Evolutionary conservation across 2,329 filamentous ascomycete species (phyloP).

Genomic region (Epichloe typhina): DNA sequence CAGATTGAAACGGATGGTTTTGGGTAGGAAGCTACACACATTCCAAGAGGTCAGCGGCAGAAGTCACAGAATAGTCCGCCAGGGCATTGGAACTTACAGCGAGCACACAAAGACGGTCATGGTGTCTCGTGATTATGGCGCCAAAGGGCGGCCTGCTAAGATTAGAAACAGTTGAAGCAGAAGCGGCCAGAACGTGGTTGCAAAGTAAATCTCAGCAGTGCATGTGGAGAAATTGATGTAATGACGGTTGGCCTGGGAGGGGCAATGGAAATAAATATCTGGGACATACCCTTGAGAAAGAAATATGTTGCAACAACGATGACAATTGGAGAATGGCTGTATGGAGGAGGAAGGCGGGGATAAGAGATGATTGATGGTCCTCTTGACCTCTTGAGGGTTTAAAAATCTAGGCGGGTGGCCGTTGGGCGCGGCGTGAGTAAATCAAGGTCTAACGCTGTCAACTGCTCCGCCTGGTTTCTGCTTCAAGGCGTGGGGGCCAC

Average conservation of each 20-base stretch:
- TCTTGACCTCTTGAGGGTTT: not conserved
- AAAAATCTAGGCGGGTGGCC: not conserved
- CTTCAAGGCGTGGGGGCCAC: not conserved
- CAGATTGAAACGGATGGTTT: conserved; percentile 78
- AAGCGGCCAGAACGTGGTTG: not conserved
- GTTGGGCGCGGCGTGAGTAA: not conserved
- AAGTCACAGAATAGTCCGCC: not conserved
- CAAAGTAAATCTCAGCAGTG: not conserved
- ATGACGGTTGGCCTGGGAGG: not conserved
- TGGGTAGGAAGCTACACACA: conserved; percentile 63
- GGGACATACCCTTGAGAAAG: not conserved
- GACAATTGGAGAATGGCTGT: not conserved
- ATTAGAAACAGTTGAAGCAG: not conserved
- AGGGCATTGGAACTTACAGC: conserved; percentile 18
- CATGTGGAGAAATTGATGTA: not conserved
- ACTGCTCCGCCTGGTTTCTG: too few species aligned
- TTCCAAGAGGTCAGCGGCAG: not conserved
- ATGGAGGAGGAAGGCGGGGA: not conserved
- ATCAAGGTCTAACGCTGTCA: not conserved
- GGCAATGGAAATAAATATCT: not conserved
- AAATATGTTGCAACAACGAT: not conserved
- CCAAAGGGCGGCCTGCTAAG: not conserved
- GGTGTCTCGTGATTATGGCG: conserved; percentile 9
- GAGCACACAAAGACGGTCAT: conserved; percentile 30
- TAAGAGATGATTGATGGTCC: not conserved